Base-by-base conservation (phyloP, 116 monocot species). In the Papilionanthe hybrid region DNA sequence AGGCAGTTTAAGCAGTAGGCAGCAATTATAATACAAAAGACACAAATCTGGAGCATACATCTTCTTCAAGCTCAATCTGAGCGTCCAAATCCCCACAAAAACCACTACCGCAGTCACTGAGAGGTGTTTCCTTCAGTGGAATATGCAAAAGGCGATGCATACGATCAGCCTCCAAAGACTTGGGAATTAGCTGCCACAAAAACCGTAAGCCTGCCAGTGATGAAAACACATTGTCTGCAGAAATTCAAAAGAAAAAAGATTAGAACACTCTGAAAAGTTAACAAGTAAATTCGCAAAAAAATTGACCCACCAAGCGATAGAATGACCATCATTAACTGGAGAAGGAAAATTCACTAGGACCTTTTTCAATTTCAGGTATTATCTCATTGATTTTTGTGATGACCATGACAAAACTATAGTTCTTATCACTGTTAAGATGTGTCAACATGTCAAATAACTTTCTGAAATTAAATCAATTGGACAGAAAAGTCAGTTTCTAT, bases 181-280 rank as follows among this genome's bases (percentile, higher is more conserved):
- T 85, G 12, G 97, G 91, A 49, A 87, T 56, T 76, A 97, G 88
- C 74, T 87, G 60, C 97, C 97, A 97, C 32, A 75, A 80, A 83
- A 97, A 94, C 76, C 77, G 89, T 43, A 97, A 82, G 37, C 97
- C 97, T 7, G 90, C 94, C 81, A 97, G 82, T 53, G 97, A 97
- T 32, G 94, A 92, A 77, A 97, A 97, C 72, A 92, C 84, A 81
- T 97, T 97, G 42, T 97, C 97, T 97, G 94, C 85, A 94, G 60
- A 25, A 79, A 75, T 20, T 29, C 43, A 44, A 37, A 87, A 37
- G 43, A 78, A 5, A 10, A 12, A 75, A 74, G n/a, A 32, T 74
- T 19, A 22, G 32, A 74, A 15, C 56, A 72, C 32, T 72, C 17
- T 28, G 20, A 72, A 67, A 67, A 6, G 3, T 41, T 32, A 41